Evolutionary conservation across 495 filamentous ascomycete genomes (phyloP), one percentile per base, ranked within the genome.

Genomic region (Corynascus novoguineensis): DNA sequence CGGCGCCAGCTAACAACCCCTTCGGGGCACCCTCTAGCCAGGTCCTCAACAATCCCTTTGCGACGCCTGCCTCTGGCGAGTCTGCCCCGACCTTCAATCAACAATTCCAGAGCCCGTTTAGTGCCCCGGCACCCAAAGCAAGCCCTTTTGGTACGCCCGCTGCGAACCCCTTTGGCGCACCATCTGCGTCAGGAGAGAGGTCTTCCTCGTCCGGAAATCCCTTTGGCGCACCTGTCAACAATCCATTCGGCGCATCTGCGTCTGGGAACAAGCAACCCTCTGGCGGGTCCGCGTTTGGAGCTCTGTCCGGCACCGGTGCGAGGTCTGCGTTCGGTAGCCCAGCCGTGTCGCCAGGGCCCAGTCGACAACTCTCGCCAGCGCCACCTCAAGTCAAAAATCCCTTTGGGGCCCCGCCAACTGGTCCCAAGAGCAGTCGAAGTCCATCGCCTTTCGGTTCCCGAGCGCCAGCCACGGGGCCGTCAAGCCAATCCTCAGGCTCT

Each of bases 1-100:
- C 54, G 51, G 60, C 62, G 57, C 61, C 58, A 59, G 54, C 55
- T 59, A 63, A 60, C 52, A 65, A 67, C 51, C 58, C 63, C 56
- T 68, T 68, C 63, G 65, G 65, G 55, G 49, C 53, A 38, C 62
- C 60, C 29, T 48, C 53, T 17, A 14, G 14, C 41, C 53, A 57
- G 59, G 53, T 24, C 7, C n/a, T 11, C 19, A 22, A 50, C n/a
- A 53, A 50, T 37, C 29, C 47, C 12, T 59, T 57, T 50, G 41
- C 45, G 41, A 15, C 41, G 42, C 12, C 59, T 28, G 32, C 49
- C 28, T 40, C 19, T 32, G 37, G 52, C 6, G 38, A 53, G 27
- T 19, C 34, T 5, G 34, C 48, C 45, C 25, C 58, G 19, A 22
- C 22, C 0, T 56, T 56, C 45, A 22, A 29, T 12, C 11, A 41